phyloP scores from a whole-genome alignment of 169 alveolate species.

The Amoebophrya sp. region DNA sequence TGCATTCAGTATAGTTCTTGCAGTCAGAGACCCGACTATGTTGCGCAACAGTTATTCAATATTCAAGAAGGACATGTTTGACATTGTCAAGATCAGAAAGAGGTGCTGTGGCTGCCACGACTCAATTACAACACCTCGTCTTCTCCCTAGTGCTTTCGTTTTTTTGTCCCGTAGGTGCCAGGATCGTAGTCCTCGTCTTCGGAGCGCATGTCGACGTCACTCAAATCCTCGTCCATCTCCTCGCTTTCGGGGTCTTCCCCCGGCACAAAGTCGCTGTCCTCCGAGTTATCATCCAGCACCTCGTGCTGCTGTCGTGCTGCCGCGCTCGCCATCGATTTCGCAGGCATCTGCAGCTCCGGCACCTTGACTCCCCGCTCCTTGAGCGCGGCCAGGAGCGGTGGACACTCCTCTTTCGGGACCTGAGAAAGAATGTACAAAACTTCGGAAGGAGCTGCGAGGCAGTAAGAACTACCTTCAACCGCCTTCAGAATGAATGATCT shows the following conservation, averaged over 20 bases:
- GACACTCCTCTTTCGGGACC: background rate
- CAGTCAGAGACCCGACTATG: too few species aligned
- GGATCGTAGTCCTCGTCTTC: background rate
- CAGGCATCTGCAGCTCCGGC: background rate
- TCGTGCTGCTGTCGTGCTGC: too few species aligned
- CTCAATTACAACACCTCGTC: background rate
- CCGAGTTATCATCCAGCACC: background rate
- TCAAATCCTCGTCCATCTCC: too few species aligned
- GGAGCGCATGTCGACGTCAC: background rate
- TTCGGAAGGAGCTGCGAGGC: too few species aligned
- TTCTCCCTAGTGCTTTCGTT: background rate
- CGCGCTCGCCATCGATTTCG: background rate
- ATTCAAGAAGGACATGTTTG: too few species aligned
- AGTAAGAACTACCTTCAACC: too few species aligned
- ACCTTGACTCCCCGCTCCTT: background rate
- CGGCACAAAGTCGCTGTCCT: background rate
- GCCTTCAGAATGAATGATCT: too few species aligned
- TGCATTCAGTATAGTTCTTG: too few species aligned
- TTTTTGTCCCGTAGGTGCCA: background rate
- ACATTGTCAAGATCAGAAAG: too few species aligned
- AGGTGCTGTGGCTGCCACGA: too few species aligned
- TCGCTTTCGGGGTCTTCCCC: background rate
- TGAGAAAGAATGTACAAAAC: background rate
- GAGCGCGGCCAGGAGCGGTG: background rate
- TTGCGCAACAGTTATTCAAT: too few species aligned